These are phyloP conservation scores for Articulospora tetracladia DNA, from an alignment of 495 filamentous ascomycete genomes.

Conservation along the genomic window DNA sequence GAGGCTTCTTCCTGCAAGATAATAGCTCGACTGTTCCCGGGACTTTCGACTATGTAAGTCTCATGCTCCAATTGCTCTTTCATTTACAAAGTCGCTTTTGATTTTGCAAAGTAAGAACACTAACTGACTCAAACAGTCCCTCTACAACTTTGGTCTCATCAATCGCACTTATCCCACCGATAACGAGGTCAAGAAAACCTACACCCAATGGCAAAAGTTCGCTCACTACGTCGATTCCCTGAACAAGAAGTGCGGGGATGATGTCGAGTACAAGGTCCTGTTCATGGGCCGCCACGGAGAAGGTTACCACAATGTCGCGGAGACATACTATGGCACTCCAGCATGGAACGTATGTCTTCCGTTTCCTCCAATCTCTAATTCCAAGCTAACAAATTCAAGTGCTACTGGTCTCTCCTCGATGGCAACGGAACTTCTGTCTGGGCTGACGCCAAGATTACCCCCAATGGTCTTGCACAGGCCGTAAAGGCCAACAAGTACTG, in stretches of 20 bases:
- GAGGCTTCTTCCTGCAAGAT: slow-evolving; percentile 71
- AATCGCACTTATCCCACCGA: slow-evolving; percentile 54
- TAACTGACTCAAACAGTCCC: slow-evolving; percentile 35
- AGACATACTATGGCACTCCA: slow-evolving; percentile 61
- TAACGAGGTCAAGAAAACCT: slow-evolving; percentile 27
- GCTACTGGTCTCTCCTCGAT: slow-evolving; percentile 67
- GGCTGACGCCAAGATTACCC: slow-evolving; percentile 66
- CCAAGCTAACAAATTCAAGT: slow-evolving; percentile 30
- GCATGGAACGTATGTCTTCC: slow-evolving; percentile 57
- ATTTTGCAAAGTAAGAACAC: no score
- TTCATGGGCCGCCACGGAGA: slow-evolving; percentile 69
- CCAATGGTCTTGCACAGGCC: slow-evolving; percentile 58
- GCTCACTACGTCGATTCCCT: slow-evolving; percentile 49
- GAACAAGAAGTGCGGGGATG: slow-evolving; percentile 41
- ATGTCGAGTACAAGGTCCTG: slow-evolving; percentile 63
- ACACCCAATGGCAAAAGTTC: slow-evolving; percentile 66
- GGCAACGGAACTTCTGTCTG: slow-evolving; percentile 65
- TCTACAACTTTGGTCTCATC: slow-evolving; percentile 61
- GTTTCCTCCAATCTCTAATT: background rate
- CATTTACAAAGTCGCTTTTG: background rate
- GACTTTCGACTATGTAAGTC: slow-evolving; percentile 62
- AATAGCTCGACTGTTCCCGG: slow-evolving; percentile 53
- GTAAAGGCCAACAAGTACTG: slow-evolving; percentile 58
- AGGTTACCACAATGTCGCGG: slow-evolving; percentile 63
- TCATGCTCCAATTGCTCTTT: background rate